Base-by-base conservation (phyloP, 495 filamentous ascomycete species). In the Acidomyces sp. region DNA sequence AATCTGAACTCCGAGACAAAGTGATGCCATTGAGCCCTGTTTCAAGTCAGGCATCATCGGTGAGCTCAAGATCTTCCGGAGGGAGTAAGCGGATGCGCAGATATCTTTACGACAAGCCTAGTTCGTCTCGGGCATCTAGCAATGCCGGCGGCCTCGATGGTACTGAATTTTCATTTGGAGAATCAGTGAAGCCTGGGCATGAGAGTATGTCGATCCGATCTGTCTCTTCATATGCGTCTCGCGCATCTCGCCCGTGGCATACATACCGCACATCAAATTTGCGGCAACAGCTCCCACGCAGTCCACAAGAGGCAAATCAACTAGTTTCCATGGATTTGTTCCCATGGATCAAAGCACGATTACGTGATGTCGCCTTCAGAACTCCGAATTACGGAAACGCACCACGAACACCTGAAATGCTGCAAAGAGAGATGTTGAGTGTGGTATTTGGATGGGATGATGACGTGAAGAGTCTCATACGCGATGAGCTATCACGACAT, bases 401-500 rank as follows among this genome's bases (percentile, higher is more conserved):
- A 4, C 67, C 71, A 28, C 57, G 90, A 20, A 88, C 80, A 2
- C 77, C 87, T 19, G 81, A 95, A 55, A 80, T 90, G 49, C 71
- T 94, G 27, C 78, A 88, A 34, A 74, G 71, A 26, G 83, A 93
- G 61, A 96, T 96, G 92, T 66, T 97, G 15, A 84, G 74, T 55
- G 79, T 84, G 21, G 85, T 97, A 1, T 97, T 97, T 64, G 92
- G 90, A 7, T 96, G 88, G 85, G 77, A 85, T 41, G 79, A 79
- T 35, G 85, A 94, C 53, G 77, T 85, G 37, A 73, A 86, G 36
- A 76, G 74, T 26, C 61, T 97, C 52, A 77, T 97, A 34, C 74
- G 75, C 19, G 90, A 96, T 58, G 92, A 97, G 51, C 73, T 90
- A 61, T 69, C 68, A 29, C 72, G 78, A 16, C 84, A 93, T 53